Evolutionary conservation across 169 alveolate genomes (phyloP), one percentile per base, ranked within the genome.

Genomic region (Plasmodium cynomolgi): DNA sequence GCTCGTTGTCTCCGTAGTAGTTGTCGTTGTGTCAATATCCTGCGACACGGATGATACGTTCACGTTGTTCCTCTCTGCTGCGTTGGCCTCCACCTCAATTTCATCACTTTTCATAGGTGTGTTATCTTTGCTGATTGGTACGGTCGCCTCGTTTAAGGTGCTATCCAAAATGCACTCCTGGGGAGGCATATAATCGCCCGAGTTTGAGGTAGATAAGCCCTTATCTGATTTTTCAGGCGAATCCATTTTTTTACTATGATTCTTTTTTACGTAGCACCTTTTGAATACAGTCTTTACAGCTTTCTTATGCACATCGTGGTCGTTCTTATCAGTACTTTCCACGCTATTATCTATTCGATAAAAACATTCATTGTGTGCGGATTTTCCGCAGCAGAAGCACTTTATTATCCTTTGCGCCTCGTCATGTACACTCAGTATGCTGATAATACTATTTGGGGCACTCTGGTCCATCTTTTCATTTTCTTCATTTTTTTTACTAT

Each of bases 341-440:
- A 23, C 56, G 71, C 39, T 56, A 11, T 71, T 75, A 37, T 86
- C 93, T 41, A 88, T 88, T 26, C 23, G 31, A 68, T 88, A 88
- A 62, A 88, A 88, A 31, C 94, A 88, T 34, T 80, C 71, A 88
- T 50, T 81, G 37, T 88, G 94, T 34, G 84, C 31, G 33, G 90
- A 37, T 62, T 80, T 88, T 23, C 94, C 94, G 17, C 94, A 88
- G 47, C 88, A 88, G 54, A 80, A 88, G 37, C 94, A 88, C 50
- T 88, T 88, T n/a, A 88, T 34, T 80, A 88, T 41, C 74, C 33
- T 88, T 17, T 31, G 50, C 34, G 83, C n/a, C 50, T 80, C 75
- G 5, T 88, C 90, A 39, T 41, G 54, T 79, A 88, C n/a, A 47
- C 75, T 88, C 73, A 88, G 34, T 20, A 88, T 62, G 13, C 50